These are phyloP conservation scores for Colletotrichum cordylinicola DNA, from an alignment of 2,329 filamentous ascomycete genomes.

Conservation along the genomic window DNA sequence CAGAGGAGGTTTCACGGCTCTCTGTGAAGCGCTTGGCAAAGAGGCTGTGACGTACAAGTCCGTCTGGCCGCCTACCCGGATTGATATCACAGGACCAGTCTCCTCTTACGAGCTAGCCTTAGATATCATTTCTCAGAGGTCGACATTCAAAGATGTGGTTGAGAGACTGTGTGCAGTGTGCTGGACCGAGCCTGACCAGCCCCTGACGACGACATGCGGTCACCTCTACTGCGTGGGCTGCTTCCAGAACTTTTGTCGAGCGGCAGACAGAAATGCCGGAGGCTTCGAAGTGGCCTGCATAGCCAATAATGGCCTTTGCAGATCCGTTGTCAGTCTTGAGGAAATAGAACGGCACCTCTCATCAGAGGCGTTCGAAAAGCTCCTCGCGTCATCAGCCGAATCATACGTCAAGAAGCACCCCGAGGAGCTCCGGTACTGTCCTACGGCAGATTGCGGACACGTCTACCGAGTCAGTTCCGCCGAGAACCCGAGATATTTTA, in stretches of 20 bases:
- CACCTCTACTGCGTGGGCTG: conserved; percentile 49
- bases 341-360: conserved; percentile 35
- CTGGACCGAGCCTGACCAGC: conserved; percentile 39
- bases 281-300: conserved; percentile 28
- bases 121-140: conserved; percentile 11
- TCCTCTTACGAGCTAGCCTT: conserved; percentile 24
- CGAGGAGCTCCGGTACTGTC: conserved; percentile 41
- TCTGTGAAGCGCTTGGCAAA: conserved; percentile 29
- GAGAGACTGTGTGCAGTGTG: conserved; percentile 37
- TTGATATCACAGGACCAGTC: conserved; percentile 33
- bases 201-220: conserved; percentile 38
- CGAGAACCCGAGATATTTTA: conserved; percentile 23
- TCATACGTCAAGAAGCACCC: conserved; percentile 38
- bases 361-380: conserved; percentile 36
- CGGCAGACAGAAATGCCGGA: neutral
- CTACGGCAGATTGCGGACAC: conserved; percentile 46
- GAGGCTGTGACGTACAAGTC: conserved; percentile 25
- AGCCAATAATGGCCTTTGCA: conserved; percentile 30
- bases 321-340: conserved; percentile 26
- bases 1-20: conserved; percentile 34
- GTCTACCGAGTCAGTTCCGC: conserved; percentile 39
- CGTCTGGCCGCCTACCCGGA: conserved; percentile 37
- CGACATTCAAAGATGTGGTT: neutral
- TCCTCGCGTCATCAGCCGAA: conserved; percentile 41
- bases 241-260: conserved; percentile 38